Base-by-base conservation (phyloP, 1,139 yeast species). In the Barnettozyma hawaiiensis region DNA sequence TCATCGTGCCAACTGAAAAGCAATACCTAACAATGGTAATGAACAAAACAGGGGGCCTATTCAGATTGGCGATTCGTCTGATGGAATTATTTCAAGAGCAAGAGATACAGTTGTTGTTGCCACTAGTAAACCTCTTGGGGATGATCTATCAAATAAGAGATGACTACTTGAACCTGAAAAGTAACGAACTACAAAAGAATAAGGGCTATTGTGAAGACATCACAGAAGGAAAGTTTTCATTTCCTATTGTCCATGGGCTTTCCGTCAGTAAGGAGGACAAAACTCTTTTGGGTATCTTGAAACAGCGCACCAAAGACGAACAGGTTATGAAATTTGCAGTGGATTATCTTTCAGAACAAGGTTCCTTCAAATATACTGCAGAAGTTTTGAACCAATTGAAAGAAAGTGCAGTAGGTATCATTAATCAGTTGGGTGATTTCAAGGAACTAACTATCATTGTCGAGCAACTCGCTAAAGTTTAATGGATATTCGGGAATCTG, bases 161-260 rank as follows among this genome's bases (percentile, higher is more conserved):
- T 58, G 96, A 87, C 59, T 81, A 80, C 52, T 63, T 84, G 50
- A 85, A 86, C 57, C 63, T 85, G 41, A 71, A 71, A 22, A 77
- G 76, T 45, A 65, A 63, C 11, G 62, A 65, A 24, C 81, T 85
- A 63, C 63, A 69, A 14, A 68, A 71, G 28, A 78, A 80, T 67
- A 87, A 89, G 61, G 96, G 96, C 0, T 77, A 74, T 43, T 87
- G 95, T 41, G 96, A 89, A 54, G 97, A 89, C 58, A 71, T 89
- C 31, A 76, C 89, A 0, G 97, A 89, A 60, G 97, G 97, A 0
- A 90, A 89, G 62, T 75, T 84, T 47, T 83, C 95, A 1, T 81
- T 85, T 49, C 96, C 96, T 0, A 78, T 89, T 7, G 74, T 87
- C 28, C 94, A 85, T 61, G 75, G 81, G 15, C 62, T 81, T 6